These are phyloP conservation scores for Cryptosporidium tyzzeri DNA, from an alignment of 169 alveolate species.

Conservation along the genomic window DNA sequence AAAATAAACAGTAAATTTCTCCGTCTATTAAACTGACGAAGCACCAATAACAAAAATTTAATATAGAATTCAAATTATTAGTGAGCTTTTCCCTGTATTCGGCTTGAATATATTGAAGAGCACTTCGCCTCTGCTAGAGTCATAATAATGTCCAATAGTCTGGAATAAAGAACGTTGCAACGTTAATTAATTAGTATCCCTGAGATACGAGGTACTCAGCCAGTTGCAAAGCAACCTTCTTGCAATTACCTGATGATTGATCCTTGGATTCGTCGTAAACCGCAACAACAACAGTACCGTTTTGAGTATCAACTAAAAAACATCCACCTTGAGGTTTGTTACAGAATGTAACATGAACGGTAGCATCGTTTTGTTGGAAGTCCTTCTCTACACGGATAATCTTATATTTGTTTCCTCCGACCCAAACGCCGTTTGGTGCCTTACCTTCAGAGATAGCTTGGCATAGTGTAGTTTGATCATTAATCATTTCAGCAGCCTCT, in stretches of 20 bases:
- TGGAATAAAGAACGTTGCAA: background rate
- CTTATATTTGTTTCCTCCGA: slow-evolving; percentile 80
- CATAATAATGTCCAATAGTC: background rate
- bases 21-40: background rate
- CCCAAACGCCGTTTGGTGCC: slow-evolving; percentile 82
- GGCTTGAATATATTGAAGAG: background rate
- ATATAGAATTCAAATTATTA: background rate
- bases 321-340: slow-evolving; percentile 80
- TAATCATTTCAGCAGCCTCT: slow-evolving; percentile 71
- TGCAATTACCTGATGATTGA: slow-evolving; percentile 78
- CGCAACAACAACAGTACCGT: slow-evolving; percentile 78
- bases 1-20: background rate
- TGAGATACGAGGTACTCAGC: slow-evolving; percentile 79
- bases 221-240: slow-evolving; percentile 77
- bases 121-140: background rate
- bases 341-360: slow-evolving; percentile 42
- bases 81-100: background rate
- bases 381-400: slow-evolving; percentile 73
- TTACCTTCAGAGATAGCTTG: slow-evolving; percentile 79
- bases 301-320: slow-evolving; percentile 75
- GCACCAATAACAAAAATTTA: background rate
- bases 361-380: slow-evolving; percentile 52
- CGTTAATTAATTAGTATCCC: slow-evolving; percentile 71
- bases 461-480: slow-evolving; percentile 77
- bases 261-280: slow-evolving; percentile 80